A percentile compares a stretch with the other conserved stretches of the same genome.
These are phyloP conservation scores for Eucalyptus pauciflora DNA, from an alignment of 345 rosid genomes.

Conservation along the genomic window DNA sequence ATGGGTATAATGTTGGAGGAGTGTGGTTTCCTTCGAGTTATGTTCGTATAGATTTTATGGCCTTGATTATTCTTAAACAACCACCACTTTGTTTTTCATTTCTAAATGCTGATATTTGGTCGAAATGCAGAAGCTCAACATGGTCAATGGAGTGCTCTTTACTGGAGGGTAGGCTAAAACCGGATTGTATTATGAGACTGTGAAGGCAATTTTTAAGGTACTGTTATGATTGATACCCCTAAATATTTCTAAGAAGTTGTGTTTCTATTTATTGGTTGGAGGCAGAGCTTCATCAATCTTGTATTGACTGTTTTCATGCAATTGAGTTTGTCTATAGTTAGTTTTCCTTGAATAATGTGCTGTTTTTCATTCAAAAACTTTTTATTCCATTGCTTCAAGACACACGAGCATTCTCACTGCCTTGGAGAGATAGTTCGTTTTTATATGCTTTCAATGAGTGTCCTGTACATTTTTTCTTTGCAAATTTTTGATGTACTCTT, in stretches of 20 bases:
- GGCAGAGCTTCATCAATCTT: background rate
- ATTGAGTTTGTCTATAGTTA: background rate
- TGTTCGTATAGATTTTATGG: background rate
- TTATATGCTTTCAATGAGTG: background rate
- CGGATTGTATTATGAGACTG: constrained; percentile 60
- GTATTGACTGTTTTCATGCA: background rate
- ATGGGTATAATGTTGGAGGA: background rate
- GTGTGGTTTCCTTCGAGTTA: background rate
- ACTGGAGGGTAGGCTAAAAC: constrained; percentile 91
- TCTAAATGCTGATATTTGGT: background rate
- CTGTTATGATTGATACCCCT: background rate
- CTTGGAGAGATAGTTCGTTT: background rate
- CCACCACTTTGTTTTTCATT: background rate
- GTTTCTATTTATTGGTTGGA: background rate
- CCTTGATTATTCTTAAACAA: background rate
- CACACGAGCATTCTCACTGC: accelerated
- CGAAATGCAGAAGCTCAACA: constrained; percentile 57
- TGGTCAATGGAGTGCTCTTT: constrained; percentile 80
- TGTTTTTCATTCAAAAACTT: background rate
- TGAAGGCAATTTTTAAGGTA: constrained; percentile 46
- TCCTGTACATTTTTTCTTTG: background rate
- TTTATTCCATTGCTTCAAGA: background rate
- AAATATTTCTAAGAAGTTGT: background rate
- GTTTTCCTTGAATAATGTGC: background rate
- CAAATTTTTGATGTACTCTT: background rate